These are phyloP conservation scores for Neurospora intermedia DNA, from an alignment of 495 filamentous ascomycete genomes.

Conservation along the genomic window DNA sequence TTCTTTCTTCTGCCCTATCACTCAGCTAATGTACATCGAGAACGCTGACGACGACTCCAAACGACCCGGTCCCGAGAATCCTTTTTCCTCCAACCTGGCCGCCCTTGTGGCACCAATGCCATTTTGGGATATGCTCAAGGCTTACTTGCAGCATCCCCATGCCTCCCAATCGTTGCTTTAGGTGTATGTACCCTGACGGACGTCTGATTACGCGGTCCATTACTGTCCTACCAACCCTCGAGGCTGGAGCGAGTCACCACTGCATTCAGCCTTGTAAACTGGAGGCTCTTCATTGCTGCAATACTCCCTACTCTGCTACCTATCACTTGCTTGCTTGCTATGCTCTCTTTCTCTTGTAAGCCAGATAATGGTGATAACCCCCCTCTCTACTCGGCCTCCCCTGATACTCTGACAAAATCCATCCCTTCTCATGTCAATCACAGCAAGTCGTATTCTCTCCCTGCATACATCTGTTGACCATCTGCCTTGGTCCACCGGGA, in stretches of 20 bases:
- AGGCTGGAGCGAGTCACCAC: not conserved
- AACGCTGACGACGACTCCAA: not conserved
- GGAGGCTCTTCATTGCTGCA: not conserved
- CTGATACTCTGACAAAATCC: not conserved
- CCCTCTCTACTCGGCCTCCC: not conserved
- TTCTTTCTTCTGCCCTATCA: not conserved
- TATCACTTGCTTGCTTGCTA: not conserved
- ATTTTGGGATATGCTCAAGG: not conserved
- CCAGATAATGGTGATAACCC: not conserved
- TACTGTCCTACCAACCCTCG: not conserved
- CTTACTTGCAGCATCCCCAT: not conserved
- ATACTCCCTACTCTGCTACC: not conserved
- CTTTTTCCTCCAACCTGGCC: not conserved
- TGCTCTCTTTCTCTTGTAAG: not conserved
- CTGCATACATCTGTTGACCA: not conserved
- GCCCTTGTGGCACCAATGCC: not conserved
- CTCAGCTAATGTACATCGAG: not conserved
- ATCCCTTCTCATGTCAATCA: not conserved
- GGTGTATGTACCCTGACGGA: not conserved
- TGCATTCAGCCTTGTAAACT: not conserved
- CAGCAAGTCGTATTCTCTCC: constrained; percentile 11
- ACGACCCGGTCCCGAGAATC: not conserved
- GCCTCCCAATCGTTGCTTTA: not conserved
- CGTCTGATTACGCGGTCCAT: not conserved
- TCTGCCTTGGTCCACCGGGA: not conserved